These are phyloP conservation scores for Grigorovia transvaalensis DNA, from an alignment of 805 yeast species.

Conservation along the genomic window DNA sequence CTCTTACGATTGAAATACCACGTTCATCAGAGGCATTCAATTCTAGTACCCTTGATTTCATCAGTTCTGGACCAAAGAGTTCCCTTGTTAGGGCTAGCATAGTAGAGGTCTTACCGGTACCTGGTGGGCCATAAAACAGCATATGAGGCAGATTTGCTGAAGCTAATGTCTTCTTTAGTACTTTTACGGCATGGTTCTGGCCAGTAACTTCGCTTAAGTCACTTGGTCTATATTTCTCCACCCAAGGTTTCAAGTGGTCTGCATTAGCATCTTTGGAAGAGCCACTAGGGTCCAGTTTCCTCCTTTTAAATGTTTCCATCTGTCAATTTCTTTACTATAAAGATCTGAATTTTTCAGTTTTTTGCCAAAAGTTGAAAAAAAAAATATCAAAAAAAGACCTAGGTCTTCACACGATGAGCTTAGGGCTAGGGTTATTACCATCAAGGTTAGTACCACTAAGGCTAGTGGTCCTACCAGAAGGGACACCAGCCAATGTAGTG, in stretches of 20 bases:
- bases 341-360: background rate
- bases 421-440: too few species aligned
- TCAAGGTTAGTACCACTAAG: background rate
- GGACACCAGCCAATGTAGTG: conserved; percentile 99
- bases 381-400: background rate
- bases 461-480: conserved; percentile 56
- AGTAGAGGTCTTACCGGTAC: conserved; percentile 87
- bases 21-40: conserved; percentile 86
- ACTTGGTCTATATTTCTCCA: conserved; percentile 88
- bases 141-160: conserved; percentile 84
- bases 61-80: conserved; percentile 61
- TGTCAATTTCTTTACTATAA: background rate
- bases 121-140: conserved; percentile 90
- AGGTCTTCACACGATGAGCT: too few species aligned
- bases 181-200: conserved; percentile 80
- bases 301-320: conserved; percentile 14
- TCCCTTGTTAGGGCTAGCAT: conserved; percentile 74
- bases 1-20: conserved; percentile 80
- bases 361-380: background rate
- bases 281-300: conserved; percentile 11
- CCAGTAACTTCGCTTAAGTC: conserved; percentile 80
- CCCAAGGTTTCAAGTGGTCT: conserved; percentile 61
- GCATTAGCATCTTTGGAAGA: conserved; percentile 6
- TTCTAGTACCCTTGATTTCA: conserved; percentile 65
- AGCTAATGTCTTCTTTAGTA: conserved; percentile 65